Percentiles rank a stretch among this genome's conserved stretches.
Conservation (phyloP, 2,329 filamentous ascomycete genomes). For the Helminthosporium solani region DNA sequence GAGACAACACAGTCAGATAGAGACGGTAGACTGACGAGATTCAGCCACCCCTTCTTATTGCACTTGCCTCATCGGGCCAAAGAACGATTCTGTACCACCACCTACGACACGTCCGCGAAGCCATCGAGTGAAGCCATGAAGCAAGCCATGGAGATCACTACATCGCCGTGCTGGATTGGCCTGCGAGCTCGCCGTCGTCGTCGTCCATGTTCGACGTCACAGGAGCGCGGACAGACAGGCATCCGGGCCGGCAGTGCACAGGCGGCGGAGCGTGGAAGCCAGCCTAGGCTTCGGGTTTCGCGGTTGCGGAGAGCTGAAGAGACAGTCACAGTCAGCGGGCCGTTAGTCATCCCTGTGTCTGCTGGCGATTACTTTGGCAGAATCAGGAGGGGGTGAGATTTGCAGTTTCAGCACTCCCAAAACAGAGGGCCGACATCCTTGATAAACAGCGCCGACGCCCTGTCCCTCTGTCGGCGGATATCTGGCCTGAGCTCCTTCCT, state of each 20-base stretch:
- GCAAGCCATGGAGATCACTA: no score
- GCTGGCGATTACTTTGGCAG: slow-evolving; percentile 16
- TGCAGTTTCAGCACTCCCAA: slow-evolving; percentile 27
- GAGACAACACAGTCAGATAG: slow-evolving; percentile 30
- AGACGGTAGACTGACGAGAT: slow-evolving; percentile 8
- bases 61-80: slow-evolving; percentile 19
- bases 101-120: not conserved
- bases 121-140: no score
- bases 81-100: not conserved
- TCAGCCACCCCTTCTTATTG: slow-evolving; percentile 20
- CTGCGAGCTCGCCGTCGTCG: not conserved
- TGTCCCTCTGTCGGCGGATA: not conserved
- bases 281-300: slow-evolving; percentile 8
- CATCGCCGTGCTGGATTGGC: not conserved
- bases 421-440: slow-evolving; percentile 16
- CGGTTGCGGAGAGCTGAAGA: slow-evolving; percentile 15
- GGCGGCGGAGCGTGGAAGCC: no score
- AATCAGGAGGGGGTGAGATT: slow-evolving; percentile 27
- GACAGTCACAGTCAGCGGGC: slow-evolving; percentile 19
- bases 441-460: slow-evolving; percentile 10
- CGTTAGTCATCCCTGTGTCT: slow-evolving; percentile 22
- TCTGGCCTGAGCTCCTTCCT: slow-evolving; percentile 18
- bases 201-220: not conserved
- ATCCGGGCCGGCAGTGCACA: slow-evolving; percentile 1
- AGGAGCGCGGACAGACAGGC: slow-evolving; percentile 5